Percentiles rank a stretch among this genome's conserved stretches.
Conservation (phyloP, 2,329 filamentous ascomycete species). For the Venturia oleaginea region DNA sequence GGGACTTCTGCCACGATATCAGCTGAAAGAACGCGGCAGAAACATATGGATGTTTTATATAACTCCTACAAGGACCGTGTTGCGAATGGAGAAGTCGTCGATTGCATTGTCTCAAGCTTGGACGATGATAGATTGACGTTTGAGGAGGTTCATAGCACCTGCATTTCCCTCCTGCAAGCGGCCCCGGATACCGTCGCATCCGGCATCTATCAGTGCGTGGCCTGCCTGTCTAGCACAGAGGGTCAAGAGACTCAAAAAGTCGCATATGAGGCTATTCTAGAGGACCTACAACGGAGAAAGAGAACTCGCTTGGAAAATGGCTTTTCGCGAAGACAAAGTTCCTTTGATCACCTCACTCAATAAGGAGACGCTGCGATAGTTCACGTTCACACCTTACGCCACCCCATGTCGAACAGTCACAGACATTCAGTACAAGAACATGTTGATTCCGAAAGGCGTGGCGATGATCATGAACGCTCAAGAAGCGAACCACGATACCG, state of each 20-base stretch:
- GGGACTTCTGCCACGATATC: slow-evolving; percentile 14
- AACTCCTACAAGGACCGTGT: slow-evolving; percentile 15
- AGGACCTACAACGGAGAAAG: slow-evolving; percentile 18
- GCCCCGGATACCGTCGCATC: slow-evolving; percentile 21
- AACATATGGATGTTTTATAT: slow-evolving; percentile 16
- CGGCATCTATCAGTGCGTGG: slow-evolving; percentile 18
- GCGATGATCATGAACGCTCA: slow-evolving; percentile 22
- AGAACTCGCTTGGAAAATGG: slow-evolving; percentile 17
- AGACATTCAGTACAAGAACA: slow-evolving; percentile 17
- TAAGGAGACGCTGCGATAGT: slow-evolving; percentile 20
- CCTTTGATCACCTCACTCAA: slow-evolving; percentile 19
- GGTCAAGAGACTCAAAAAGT: slow-evolving; percentile 16
- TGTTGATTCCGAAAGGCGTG: slow-evolving; percentile 19
- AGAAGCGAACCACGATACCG: slow-evolving; percentile 19
- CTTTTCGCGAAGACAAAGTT: slow-evolving; percentile 20
- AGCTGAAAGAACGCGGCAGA: slow-evolving; percentile 15
- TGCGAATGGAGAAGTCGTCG: slow-evolving; percentile 15
- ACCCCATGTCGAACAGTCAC: slow-evolving; percentile 17
- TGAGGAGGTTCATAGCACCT: slow-evolving; percentile 21
- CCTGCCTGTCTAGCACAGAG: slow-evolving; percentile 18
- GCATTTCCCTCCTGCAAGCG: slow-evolving; percentile 20
- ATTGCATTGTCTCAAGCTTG: slow-evolving; percentile 18
- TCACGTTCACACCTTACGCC: slow-evolving; percentile 18
- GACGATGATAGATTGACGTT: slow-evolving; percentile 17
- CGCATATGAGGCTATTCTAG: slow-evolving; percentile 16